Evolutionary conservation across 306 rosid genomes (phyloP).

Genomic region (Albizia julibrissin): DNA sequence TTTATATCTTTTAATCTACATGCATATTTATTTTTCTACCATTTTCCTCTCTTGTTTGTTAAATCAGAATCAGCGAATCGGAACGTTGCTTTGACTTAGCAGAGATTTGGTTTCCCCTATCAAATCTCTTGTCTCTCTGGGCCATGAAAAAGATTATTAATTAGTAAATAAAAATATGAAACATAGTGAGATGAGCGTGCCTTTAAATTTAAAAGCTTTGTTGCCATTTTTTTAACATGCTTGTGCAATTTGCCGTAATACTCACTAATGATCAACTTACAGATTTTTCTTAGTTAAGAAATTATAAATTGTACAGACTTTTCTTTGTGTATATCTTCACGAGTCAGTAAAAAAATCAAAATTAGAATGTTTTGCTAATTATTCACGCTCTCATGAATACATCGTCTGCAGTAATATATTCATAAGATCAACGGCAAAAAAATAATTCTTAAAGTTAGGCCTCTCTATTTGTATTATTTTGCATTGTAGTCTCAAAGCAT

Average conservation of each 20-base stretch:
- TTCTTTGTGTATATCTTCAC: not conserved
- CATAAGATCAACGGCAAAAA: not conserved
- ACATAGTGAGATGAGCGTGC: not conserved
- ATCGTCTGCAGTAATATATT: not conserved
- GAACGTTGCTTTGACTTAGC: not conserved
- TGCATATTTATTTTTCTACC: not conserved
- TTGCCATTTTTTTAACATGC: not conserved
- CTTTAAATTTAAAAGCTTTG: not conserved
- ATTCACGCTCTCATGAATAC: not conserved
- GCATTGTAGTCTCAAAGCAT: not conserved
- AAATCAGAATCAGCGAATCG: not conserved
- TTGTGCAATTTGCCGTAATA: not conserved
- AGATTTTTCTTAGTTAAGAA: not conserved
- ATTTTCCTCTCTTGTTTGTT: not conserved
- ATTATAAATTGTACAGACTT: not conserved
- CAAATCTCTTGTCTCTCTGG: not conserved
- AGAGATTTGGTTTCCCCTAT: not conserved
- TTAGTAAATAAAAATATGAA: not conserved
- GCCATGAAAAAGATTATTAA: not conserved
- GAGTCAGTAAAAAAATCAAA: not conserved
- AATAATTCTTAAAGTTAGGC: not conserved
- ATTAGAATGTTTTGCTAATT: not conserved
- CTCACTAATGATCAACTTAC: not conserved
- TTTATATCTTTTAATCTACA: not conserved
- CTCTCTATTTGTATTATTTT: not conserved